Percentiles rank a stretch among this genome's conserved stretches.
Evolutionary conservation across 192 early-diverging fungal genomes (phyloP).

Genomic region (Dissophora ornata): DNA sequence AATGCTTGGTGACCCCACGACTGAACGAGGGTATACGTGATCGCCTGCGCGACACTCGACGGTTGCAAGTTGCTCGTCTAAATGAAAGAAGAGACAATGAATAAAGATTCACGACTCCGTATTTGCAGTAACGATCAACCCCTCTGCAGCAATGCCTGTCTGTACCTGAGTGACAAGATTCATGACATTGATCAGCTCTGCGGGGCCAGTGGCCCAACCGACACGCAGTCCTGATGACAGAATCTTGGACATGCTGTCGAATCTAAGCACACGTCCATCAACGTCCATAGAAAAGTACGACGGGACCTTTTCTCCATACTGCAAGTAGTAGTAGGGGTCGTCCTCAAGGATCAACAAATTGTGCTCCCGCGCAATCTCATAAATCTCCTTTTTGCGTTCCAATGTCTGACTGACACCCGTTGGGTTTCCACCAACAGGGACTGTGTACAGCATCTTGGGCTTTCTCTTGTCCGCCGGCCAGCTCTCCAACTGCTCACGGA

Average conservation of each 20-base stretch:
- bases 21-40: conserved; percentile 76
- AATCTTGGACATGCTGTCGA: conserved; percentile 95
- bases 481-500: conserved; percentile 61
- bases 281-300: conserved; percentile 91
- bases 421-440: conserved; percentile 92
- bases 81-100: neutral
- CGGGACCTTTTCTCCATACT: conserved; percentile 68
- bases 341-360: conserved; percentile 92
- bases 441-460: conserved; percentile 73
- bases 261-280: conserved; percentile 89
- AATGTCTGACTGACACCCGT: conserved; percentile 85
- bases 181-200: conserved; percentile 80
- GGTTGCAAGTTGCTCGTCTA: conserved; percentile 88
- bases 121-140: neutral
- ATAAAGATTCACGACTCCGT: neutral
- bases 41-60: conserved; percentile 82
- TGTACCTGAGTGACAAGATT: conserved; percentile 76
- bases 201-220: conserved; percentile 80
- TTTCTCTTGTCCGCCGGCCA: conserved; percentile 57
- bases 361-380: conserved; percentile 79
- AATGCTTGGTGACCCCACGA: conserved; percentile 88
- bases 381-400: conserved; percentile 82
- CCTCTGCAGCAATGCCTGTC: no score
- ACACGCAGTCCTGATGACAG: conserved; percentile 88
- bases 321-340: conserved; percentile 96